phyloP scores from a whole-genome alignment of 768 basidiomycete genomes.

The Hygrocybe coccinea region DNA sequence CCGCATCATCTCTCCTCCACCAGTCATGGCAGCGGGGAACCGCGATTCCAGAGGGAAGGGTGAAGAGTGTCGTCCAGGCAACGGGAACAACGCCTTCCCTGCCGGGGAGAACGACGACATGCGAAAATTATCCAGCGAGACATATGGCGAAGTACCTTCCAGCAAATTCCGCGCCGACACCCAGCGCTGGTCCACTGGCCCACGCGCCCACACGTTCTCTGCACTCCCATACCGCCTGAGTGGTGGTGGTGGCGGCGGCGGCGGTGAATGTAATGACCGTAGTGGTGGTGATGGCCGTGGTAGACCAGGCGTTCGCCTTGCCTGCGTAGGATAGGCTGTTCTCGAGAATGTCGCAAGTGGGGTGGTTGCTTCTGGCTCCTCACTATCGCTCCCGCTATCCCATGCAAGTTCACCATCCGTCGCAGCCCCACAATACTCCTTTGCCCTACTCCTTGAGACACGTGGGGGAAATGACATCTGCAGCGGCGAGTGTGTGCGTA shows the following conservation, averaged over 20 bases:
- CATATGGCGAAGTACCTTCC: conserved; percentile 41
- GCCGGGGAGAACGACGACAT: conserved; percentile 42
- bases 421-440: not conserved
- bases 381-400: not conserved
- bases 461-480: conserved; percentile 52
- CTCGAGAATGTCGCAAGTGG: no score
- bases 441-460: conserved; percentile 8
- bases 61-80: not conserved
- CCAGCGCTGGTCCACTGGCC: conserved; percentile 28
- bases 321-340: no score
- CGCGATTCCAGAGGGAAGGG: not conserved
- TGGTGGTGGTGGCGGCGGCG: not conserved
- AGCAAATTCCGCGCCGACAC: conserved; percentile 34
- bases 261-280: not conserved
- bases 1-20: no score
- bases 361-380: not conserved
- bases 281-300: no score
- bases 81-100: conserved; percentile 25
- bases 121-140: conserved; percentile 45
- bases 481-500: conserved; percentile 62
- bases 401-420: not conserved
- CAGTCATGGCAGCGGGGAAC: not conserved
- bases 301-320: no score
- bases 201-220: not conserved
- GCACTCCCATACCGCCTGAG: not conserved